Base-by-base conservation (phyloP, 225 moss, liverwort and hornwort genomes). In the Physcomitrium patens region DNA sequence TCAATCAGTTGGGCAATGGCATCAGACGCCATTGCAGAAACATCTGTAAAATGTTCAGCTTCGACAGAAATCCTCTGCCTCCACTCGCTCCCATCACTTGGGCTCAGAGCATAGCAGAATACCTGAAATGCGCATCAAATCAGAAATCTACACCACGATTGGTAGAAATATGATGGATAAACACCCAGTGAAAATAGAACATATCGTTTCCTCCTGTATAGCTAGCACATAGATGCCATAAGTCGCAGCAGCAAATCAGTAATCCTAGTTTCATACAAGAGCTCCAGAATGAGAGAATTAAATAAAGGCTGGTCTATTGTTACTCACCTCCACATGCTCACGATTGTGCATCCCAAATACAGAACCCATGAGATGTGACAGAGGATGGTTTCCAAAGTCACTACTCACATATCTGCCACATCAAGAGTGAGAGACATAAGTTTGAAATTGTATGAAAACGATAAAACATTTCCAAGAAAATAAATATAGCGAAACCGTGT, bases 21-120 rank as follows among this genome's bases (percentile, higher is more conserved):
- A 87, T 95, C 93, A 58, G 95, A 93, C 17, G 90, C 82, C 67
- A 89, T 79, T 7, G 93, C 70, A 63, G 95, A 93, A n/a, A 99
- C 95, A 78, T 99, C 99, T 63, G 88, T 81, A 63, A 99, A 99
- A 77, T 99, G 95, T 79, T 99, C 95, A 27, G 99, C 99, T 77
- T 99, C 99, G 6, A 42, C 78, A 50, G 91, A 87, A 76, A 99
- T 99, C 10, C 95, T 91, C 66, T 90, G 93, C 78, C 99, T 92
- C 99, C 99, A 99, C 77, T 99, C 99, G 80, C 90, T 99, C 65
- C 99, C 93, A 80, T 99, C 99, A 79, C 89, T 95, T 55, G 91
- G 89, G 71, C 99, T 99, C 76, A 99, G 84, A 18, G 95, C 99
- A 84, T 92, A 99, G 79, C 99, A 99, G 54, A 89, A 99, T 15